phyloP scores from a whole-genome alignment of 2,329 filamentous ascomycete genomes.

The Stachybotrys chlorohalonatus region DNA sequence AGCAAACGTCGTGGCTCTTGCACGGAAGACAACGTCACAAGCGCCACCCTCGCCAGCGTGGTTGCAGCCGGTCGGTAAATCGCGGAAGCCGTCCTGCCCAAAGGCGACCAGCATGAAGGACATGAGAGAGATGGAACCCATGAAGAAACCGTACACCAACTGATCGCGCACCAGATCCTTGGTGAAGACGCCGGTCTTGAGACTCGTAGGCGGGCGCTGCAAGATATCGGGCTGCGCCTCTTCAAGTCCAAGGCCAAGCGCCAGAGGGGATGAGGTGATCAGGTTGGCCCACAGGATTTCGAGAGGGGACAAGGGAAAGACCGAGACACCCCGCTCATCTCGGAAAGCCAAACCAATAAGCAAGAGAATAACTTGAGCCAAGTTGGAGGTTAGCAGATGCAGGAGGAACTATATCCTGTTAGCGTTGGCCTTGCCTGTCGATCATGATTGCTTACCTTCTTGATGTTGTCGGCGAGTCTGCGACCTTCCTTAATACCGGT shows the following conservation, averaged over 20 bases:
- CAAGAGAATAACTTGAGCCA: constrained; percentile 60
- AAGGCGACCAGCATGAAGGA: constrained; percentile 54
- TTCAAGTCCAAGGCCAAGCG: constrained; percentile 64
- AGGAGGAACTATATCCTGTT: constrained; percentile 41
- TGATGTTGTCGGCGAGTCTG: constrained; percentile 63
- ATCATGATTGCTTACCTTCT: constrained; percentile 43
- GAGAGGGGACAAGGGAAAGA: constrained; percentile 63
- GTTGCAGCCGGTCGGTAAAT: constrained; percentile 51
- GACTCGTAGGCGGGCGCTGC: constrained; percentile 52
- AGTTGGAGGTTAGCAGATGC: constrained; percentile 60
- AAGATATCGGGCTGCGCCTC: constrained; percentile 60
- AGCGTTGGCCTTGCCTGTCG: neutral
- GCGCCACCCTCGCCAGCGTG: constrained; percentile 30
- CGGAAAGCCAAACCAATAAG: constrained; percentile 63
- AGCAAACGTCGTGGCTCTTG: constrained; percentile 60
- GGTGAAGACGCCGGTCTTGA: constrained; percentile 54
- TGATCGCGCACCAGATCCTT: constrained; percentile 57
- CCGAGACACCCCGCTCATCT: constrained; percentile 46
- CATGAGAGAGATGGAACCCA: constrained; percentile 52
- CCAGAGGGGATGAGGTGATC: constrained; percentile 61
- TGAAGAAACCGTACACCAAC: constrained; percentile 55
- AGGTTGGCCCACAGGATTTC: constrained; percentile 73
- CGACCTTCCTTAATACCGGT: constrained; percentile 64
- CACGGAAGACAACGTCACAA: constrained; percentile 53
- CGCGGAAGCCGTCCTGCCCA: constrained; percentile 30